phyloP scores from a whole-genome alignment of 192 early-diverging fungal genomes.

The Fimicolochytrium jonesii region DNA sequence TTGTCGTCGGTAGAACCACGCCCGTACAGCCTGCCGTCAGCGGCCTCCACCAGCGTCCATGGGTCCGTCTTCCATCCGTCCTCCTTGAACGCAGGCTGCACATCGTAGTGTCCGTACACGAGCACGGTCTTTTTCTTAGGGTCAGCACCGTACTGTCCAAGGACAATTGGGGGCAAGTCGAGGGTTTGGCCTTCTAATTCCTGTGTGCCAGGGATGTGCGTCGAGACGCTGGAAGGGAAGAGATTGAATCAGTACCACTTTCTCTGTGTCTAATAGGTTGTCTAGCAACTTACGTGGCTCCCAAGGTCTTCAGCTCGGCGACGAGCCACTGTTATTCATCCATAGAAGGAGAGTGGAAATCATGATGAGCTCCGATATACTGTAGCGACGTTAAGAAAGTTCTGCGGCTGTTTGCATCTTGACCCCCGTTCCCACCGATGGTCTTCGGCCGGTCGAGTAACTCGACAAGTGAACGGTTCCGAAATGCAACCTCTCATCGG shows the following conservation, averaged over 20 bases:
- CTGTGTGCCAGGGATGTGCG: constrained; percentile 77
- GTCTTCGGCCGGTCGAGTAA: too few species aligned
- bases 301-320: constrained; percentile 66
- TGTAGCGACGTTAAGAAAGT: too few species aligned
- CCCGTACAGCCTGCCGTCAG: constrained; percentile 77
- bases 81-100: constrained; percentile 75
- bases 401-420: too few species aligned
- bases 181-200: constrained; percentile 70
- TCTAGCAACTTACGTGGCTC: constrained; percentile 52
- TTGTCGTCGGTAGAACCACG: constrained; percentile 97
- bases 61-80: constrained; percentile 85
- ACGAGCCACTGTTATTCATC: constrained; percentile 57
- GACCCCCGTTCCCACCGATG: too few species aligned
- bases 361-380: too few species aligned
- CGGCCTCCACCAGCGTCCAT: constrained; percentile 81
- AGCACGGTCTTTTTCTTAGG: constrained; percentile 92
- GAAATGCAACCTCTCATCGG: too few species aligned
- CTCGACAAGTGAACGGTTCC: too few species aligned
- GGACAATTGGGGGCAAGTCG: constrained; percentile 86
- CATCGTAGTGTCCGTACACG: constrained; percentile 98
- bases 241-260: too few species aligned
- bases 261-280: too few species aligned
- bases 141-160: constrained; percentile 87
- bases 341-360: background rate
- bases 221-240: constrained; percentile 38